Evolutionary conservation across 768 basidiomycete genomes (phyloP), one percentile per base, ranked within the genome.

Genomic region (Aureoboletus auriporus): DNA sequence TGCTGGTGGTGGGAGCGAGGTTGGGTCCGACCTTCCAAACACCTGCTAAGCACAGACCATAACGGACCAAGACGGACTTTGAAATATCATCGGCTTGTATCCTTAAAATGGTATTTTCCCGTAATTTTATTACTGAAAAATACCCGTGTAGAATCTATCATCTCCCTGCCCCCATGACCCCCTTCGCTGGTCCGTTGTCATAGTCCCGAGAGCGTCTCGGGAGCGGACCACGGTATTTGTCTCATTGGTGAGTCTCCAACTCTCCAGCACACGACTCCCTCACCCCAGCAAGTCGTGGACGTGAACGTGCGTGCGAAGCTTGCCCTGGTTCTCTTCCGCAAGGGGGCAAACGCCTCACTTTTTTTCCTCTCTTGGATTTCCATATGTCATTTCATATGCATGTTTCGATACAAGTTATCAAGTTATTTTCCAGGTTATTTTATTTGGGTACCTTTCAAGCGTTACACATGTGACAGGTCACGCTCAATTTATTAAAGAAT

Each of bases 1-100:
- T 71, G 66, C 71, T 73, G 75, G 74, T 77, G 75, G 79, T 76
- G 76, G 78, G 75, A 73, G 75, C 71, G 75, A 76, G 75, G 71
- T 72, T 72, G 71, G 68, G 67, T 59, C 66, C 69, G 69, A 71
- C 71, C 71, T 69, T 66, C 66, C 61, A 63, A 66, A 69, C 61
- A 58, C 64, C 63, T 63, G 65, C 62, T 65, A 67, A 67, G 64
- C 64, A 65, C 64, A 65, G 65, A 65, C 64, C 64, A 67, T 60
- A 64, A 67, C 64, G 47, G 60, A 65, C 60, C 50, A 62, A 41
- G 47, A 38, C 66, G 66, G 66, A 69, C 57, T 68, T 68, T 67
- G 9, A 69, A 61, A 57, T 47, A 30, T 45, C 35, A 28, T 55
- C 35, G 31, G 49, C 39, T 63, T 67, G 51, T 35, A 54, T 46